Percentiles rank a stretch among this genome's conserved stretches.
These are phyloP conservation scores for Baudoinia panamericana DNA, from an alignment of 495 filamentous ascomycete species.

Conservation along the genomic window DNA sequence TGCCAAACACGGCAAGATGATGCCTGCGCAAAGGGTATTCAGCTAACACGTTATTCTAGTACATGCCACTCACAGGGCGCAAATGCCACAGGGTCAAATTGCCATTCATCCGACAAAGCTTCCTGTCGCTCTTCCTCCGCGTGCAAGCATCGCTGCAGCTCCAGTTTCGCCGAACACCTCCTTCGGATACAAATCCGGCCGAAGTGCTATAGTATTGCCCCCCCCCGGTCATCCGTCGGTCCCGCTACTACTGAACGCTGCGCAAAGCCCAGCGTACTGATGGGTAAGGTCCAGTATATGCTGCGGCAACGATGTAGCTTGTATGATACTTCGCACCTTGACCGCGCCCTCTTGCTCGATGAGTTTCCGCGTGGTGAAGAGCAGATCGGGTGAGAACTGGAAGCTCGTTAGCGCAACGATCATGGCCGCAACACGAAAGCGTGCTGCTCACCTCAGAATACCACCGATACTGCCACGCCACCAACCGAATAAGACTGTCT, in stretches of 20 bases:
- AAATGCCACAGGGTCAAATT: too few species aligned
- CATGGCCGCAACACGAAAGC: neutral
- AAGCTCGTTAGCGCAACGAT: neutral
- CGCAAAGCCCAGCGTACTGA: constrained; percentile 87
- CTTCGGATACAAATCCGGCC: too few species aligned
- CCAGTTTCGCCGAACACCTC: too few species aligned
- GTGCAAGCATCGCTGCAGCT: too few species aligned
- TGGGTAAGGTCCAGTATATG: constrained; percentile 88
- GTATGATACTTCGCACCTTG: constrained; percentile 92
- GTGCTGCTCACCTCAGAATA: constrained; percentile 64
- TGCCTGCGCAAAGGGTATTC: too few species aligned
- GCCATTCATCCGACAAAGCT: too few species aligned
- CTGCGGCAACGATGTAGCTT: constrained; percentile 86
- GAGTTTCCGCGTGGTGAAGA: constrained; percentile 73
- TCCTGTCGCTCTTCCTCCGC: too few species aligned
- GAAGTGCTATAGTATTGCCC: too few species aligned
- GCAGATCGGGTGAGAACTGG: constrained; percentile 82
- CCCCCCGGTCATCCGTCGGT: too few species aligned
- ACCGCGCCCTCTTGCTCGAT: constrained; percentile 97
- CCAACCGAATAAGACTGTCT: constrained; percentile 67
- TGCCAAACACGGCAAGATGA: too few species aligned
- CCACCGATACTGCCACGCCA: constrained; percentile 98
- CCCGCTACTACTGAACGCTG: constrained; percentile 89
- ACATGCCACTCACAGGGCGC: too few species aligned
- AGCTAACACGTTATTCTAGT: too few species aligned